Conservation (phyloP, 2,329 filamentous ascomycete genomes). For the Verticillium albo-atrum region DNA sequence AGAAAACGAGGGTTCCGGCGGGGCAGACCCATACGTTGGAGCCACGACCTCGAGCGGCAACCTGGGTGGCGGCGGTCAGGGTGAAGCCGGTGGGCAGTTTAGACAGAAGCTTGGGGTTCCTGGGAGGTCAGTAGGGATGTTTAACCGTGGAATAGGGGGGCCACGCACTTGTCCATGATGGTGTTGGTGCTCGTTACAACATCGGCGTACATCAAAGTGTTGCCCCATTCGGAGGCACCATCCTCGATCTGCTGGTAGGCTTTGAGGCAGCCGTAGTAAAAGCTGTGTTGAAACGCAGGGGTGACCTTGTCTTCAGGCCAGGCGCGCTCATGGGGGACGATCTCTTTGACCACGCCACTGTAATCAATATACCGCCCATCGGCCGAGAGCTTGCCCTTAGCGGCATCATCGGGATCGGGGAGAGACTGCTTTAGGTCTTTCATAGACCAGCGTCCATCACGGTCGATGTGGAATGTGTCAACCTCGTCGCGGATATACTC, state of each 20-base stretch:
- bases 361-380: conserved; percentile 60
- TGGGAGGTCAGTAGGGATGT: conserved; percentile 21
- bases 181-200: conserved; percentile 94
- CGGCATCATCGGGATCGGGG: conserved; percentile 43
- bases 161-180: conserved; percentile 72
- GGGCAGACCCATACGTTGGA: conserved; percentile 95
- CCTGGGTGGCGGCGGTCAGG: conserved; percentile 77
- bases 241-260: conserved; percentile 57
- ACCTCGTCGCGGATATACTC: conserved; percentile 75
- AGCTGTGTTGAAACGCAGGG: conserved; percentile 79
- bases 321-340: conserved; percentile 66
- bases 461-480: conserved; percentile 76
- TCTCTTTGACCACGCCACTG: conserved; percentile 64
- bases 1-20: conserved; percentile 81
- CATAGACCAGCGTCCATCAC: conserved; percentile 56
- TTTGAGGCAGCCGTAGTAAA: conserved; percentile 69
- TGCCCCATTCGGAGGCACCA: conserved; percentile 66
- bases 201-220: conserved; percentile 78
- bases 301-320: conserved; percentile 70
- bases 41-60: conserved; percentile 83
- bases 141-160: neutral
- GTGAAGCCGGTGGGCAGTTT: conserved; percentile 83
- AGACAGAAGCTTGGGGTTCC: conserved; percentile 73
- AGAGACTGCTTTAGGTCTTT: conserved; percentile 40
- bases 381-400: conserved; percentile 2